These are phyloP conservation scores for Acanthamoeba sp. DNA, from an alignment of 208 protist genomes.

Conservation along the genomic window DNA sequence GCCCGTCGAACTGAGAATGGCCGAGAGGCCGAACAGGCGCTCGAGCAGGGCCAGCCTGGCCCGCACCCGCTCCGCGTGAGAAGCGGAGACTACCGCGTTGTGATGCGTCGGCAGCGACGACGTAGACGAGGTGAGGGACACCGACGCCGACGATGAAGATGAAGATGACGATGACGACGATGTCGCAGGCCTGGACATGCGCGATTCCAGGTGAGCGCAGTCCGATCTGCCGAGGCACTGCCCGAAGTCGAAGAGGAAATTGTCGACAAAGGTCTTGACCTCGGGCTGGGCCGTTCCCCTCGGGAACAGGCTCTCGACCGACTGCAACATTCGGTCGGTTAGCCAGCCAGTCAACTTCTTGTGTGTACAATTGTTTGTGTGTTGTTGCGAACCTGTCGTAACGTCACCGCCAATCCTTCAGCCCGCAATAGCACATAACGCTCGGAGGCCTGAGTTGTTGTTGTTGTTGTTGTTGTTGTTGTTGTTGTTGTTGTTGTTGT, in stretches of 20 bases:
- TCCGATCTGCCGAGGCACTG: neutral
- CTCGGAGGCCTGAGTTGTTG: neutral
- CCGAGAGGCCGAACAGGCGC: slow-evolving; percentile 6
- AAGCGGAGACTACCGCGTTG: neutral
- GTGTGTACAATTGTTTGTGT: neutral
- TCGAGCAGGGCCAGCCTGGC: slow-evolving; percentile 18
- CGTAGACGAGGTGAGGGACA: neutral
- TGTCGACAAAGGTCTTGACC: slow-evolving; percentile 28
- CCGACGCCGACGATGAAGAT: neutral
- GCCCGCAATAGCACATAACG: slow-evolving; percentile 14
- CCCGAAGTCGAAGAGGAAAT: slow-evolving; percentile 37
- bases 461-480: too few species aligned
- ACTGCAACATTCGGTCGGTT: too few species aligned
- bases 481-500: too few species aligned
- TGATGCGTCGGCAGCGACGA: too few species aligned
- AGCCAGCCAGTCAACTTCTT: too few species aligned
- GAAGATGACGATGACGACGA: neutral
- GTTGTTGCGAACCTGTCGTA: neutral
- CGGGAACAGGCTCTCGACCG: slow-evolving; percentile 6
- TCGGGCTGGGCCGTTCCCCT: neutral
- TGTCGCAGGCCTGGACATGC: neutral
- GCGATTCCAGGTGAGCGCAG: neutral
- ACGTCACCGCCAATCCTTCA: neutral
- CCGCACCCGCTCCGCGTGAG: neutral
- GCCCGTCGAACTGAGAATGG: neutral